Base-by-base conservation (phyloP, 768 basidiomycete species). In the Grammothele lineata region DNA sequence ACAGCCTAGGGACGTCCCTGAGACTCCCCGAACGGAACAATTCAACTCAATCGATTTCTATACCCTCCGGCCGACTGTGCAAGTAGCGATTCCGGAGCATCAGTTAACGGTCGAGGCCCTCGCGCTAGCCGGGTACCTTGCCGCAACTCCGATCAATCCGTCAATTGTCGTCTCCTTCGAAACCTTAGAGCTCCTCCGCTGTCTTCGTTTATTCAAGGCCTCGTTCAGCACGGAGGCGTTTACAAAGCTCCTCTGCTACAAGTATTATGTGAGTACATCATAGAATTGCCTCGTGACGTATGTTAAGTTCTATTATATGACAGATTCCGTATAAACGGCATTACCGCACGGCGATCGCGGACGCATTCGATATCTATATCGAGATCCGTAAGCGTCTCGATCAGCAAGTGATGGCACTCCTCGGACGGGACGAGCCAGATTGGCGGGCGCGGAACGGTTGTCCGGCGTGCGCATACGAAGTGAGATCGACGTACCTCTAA, bases 301-400 rank as follows among this genome's bases (percentile, higher is more conserved):
- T 8, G 21, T 18, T 17, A 10, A 18, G 9, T 17, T 27, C 25
- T 11, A 11, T 21, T 22, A 5, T 19, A 21, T 22, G 19, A n/a
- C 30, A 68, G 63, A 49, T 59, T 0, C 55, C 63, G 6, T 70
- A 65, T 42, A 43, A 39, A 11, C 55, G 47, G 11, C 43, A 33
- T 4, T 58, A 57, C 38, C 56, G 60, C 2, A 46, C 38, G 1
- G 40, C 58, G 17, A 52, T 75, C 23, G 56, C 62, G 1, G 55
- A 62, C 22, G 55, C 65, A 8, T 70, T 64, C 41, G 69, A 74
- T 40, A 37, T 64, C 0, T 74, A 70, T 48, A 60, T 73, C 8
- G 19, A 43, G 1, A 63, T 71, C 3, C 42, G 43, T 0, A 47
- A 50, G 1, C 17, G 2, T 0, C 57, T 69, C 17, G 51, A 67